These are phyloP conservation scores for Sugiyamaella pinicola DNA, from an alignment of 1,139 yeast species.

Conservation along the genomic window DNA sequence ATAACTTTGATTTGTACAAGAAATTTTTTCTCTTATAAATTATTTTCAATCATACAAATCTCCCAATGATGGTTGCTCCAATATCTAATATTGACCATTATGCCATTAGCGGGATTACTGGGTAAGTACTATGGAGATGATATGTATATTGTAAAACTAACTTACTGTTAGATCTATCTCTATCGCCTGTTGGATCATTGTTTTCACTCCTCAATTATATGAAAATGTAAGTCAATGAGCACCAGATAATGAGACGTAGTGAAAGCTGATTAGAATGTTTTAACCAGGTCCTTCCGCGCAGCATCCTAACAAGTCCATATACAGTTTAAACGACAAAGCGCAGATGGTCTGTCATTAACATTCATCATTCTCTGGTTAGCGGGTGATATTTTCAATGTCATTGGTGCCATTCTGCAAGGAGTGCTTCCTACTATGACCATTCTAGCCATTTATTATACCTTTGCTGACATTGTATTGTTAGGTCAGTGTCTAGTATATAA, in stretches of 20 bases:
- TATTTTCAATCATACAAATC: slow-evolving; percentile 3
- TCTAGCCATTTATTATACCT: slow-evolving; percentile 85
- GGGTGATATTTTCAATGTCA: slow-evolving; percentile 90
- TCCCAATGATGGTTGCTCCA: slow-evolving; percentile 25
- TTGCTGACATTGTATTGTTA: slow-evolving; percentile 82
- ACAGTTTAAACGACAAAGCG: slow-evolving; percentile 68
- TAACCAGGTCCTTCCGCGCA: too few relatives aligned
- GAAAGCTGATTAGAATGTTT: background rate
- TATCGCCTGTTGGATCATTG: slow-evolving; percentile 96
- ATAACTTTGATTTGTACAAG: too few relatives aligned
- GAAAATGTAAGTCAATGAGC: slow-evolving; percentile 60
- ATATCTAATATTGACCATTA: slow-evolving; percentile 56
- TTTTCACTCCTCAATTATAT: slow-evolving; percentile 94
- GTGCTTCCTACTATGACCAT: slow-evolving; percentile 91
- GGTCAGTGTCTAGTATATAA: slow-evolving; percentile 80
- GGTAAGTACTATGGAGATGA: slow-evolving; percentile 47
- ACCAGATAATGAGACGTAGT: background rate
- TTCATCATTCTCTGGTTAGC: slow-evolving; percentile 83
- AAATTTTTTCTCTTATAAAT: background rate
- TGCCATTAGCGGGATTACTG: slow-evolving; percentile 83
- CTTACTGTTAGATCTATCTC: slow-evolving; percentile 61
- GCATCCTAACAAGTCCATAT: background rate
- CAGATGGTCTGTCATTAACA: slow-evolving; percentile 82
- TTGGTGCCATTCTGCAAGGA: slow-evolving; percentile 86
- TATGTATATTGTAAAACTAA: slow-evolving; percentile 1